These are phyloP conservation scores for Xylariales sp. DNA, from an alignment of 2,329 filamentous ascomycete genomes.

Conservation along the genomic window DNA sequence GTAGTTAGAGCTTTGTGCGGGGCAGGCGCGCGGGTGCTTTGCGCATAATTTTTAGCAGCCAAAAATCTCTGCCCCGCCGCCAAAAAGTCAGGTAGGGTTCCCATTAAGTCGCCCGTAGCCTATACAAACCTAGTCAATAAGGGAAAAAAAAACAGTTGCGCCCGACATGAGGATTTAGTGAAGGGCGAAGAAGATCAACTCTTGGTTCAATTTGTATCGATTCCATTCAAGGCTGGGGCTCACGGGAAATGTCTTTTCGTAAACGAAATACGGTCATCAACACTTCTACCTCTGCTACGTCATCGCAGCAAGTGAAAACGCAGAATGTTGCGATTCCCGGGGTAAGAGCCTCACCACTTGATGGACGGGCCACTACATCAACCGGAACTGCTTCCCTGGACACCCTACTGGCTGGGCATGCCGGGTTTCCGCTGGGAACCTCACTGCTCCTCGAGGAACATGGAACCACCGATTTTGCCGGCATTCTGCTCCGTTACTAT, in stretches of 20 bases:
- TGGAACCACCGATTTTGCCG: conserved; percentile 91
- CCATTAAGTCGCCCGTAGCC: too few species aligned
- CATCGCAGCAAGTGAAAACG: conserved; percentile 24
- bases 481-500: conserved; percentile 79
- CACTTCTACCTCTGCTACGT: conserved; percentile 24
- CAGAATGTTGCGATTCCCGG: conserved; percentile 38
- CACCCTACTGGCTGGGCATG: conserved; percentile 77
- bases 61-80: too few species aligned
- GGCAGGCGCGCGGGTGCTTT: too few species aligned
- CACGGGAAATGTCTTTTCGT: conserved; percentile 61
- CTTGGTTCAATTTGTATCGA: too few species aligned
- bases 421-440: conserved; percentile 76
- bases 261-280: conserved; percentile 52
- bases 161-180: too few species aligned
- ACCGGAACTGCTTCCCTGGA: conserved; percentile 88
- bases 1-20: too few species aligned
- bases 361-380: conserved; percentile 83
- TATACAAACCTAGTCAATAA: too few species aligned
- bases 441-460: conserved; percentile 80
- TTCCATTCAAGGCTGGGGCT: too few species aligned
- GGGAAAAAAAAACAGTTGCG: too few species aligned
- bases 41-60: too few species aligned
- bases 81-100: too few species aligned
- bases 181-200: too few species aligned
- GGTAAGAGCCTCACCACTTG: conserved; percentile 79